phyloP scores from a whole-genome alignment of 1,284 basidiomycete genomes.

The Sutorius eximius region DNA sequence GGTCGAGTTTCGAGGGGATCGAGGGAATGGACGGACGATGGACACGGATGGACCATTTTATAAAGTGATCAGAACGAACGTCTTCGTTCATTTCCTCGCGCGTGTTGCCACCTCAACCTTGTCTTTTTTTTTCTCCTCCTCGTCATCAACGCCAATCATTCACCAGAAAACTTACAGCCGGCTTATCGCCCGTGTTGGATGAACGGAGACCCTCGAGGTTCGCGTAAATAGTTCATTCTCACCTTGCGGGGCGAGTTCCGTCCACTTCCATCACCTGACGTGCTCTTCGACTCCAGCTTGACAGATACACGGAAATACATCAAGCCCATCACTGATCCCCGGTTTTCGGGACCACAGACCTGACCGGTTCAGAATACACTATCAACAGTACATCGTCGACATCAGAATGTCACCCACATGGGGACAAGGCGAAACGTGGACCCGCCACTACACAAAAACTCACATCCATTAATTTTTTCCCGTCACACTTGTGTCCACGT shows the following conservation, averaged over 20 bases:
- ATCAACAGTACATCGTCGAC: background rate
- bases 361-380: background rate
- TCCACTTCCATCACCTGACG: background rate
- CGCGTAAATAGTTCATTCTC: background rate
- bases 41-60: conserved; percentile 30
- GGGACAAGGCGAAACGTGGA: background rate
- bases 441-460: background rate
- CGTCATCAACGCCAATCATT: background rate
- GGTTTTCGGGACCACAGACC: background rate
- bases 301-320: background rate
- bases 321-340: background rate
- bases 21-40: background rate
- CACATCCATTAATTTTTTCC: background rate
- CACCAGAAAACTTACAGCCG: conserved; percentile 3
- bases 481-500: background rate
- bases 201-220: background rate
- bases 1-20: background rate
- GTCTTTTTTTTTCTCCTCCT: background rate
- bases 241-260: background rate
- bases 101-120: conserved; percentile 8
- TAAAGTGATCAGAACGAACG: conserved; percentile 31
- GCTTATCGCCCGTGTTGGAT: conserved; percentile 2
- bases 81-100: conserved; percentile 20
- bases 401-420: background rate
- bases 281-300: background rate